Base-by-base conservation (phyloP, 2,329 filamentous ascomycete genomes). In the Zopfia rhizophila region DNA sequence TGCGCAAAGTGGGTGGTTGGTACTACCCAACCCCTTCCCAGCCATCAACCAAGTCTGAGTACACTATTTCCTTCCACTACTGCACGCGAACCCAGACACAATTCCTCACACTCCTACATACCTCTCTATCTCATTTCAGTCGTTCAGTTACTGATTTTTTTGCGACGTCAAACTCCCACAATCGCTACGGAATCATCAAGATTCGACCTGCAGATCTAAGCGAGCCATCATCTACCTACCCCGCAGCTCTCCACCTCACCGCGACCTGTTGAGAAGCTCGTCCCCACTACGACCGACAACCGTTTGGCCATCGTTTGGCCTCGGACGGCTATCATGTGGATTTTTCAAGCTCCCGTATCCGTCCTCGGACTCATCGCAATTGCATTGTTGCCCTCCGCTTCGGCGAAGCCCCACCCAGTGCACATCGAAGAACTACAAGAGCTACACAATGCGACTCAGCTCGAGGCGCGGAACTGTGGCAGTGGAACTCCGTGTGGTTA, bases 261-360 rank as follows among this genome's bases (percentile, higher is more conserved):
- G n/a, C n/a, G n/a, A n/a, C n/a, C n/a, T n/a, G n/a, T n/a, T n/a
- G n/a, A n/a, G n/a, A n/a, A n/a, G n/a, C n/a, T 24, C 23, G 33
- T 43, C 31, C 30, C 23, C 28, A 45, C 38, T 29, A 45, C 43
- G 35, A 43, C 22, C 21, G 29, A 30, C 37, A 10, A 12, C 28
- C 32, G 23, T 16, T 11, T 33, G 39, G 21, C 41, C 28, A 37
- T 37, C 31, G 16, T 39, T 21, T 17, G 48, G 40, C 47, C 33
- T 39, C 35, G 12, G n/a, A 42, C 35, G 41, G 22, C 52, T 46
- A 49, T 30, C 31, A 68, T 70, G 66, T 56, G 64, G 45, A 48
- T 63, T 22, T 56, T 65, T 48, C 49, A 43, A 94, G 72, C 75
- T 95, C 93, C 53, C 89, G 82, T 41, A 90, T 96, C 61, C 90